Conservation (phyloP, 2,329 filamentous ascomycete genomes). For the Penicillium capsulatum region DNA sequence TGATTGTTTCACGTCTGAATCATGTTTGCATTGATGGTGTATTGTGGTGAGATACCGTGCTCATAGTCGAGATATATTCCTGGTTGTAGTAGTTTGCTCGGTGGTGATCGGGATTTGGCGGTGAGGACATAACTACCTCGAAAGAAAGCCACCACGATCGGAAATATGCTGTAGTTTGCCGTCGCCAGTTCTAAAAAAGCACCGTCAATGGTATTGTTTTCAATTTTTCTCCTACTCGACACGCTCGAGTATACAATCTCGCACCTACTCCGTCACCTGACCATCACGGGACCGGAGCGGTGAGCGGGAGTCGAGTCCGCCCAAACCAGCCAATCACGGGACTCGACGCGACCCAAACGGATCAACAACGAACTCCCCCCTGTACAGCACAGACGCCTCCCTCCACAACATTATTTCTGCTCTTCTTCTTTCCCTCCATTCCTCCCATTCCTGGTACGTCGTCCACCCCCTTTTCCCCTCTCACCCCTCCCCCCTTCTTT, state of each 20-base stretch:
- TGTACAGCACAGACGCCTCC: conserved; percentile 42
- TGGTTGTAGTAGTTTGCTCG: conserved; percentile 1
- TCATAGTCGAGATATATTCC: conserved; percentile 13
- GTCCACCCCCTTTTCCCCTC: conserved; percentile 6
- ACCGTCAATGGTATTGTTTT: no score
- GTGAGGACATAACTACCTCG: no score
- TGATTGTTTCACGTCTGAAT: no score
- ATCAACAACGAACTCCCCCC: conserved; percentile 32
- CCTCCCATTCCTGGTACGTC: conserved; percentile 23
- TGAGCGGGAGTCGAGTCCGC: conserved; percentile 13
- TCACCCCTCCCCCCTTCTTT: conserved; percentile 4
- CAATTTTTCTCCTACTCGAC: no score
- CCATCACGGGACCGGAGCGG: conserved; percentile 12
- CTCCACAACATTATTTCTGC: conserved; percentile 46
- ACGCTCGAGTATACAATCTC: background rate
- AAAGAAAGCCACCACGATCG: no score
- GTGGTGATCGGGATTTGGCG: conserved; percentile 4
- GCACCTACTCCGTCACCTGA: conserved; percentile 7
- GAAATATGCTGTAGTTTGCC: no score
- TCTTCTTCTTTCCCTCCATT: conserved; percentile 28
- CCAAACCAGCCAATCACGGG: conserved; percentile 27
- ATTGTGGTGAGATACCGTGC: no score
- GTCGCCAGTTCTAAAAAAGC: no score
- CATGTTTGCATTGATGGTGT: no score
- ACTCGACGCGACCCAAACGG: conserved; percentile 37